Base-by-base conservation (phyloP, 1,139 yeast genomes). In the Eremothecium cymbalariae region DNA sequence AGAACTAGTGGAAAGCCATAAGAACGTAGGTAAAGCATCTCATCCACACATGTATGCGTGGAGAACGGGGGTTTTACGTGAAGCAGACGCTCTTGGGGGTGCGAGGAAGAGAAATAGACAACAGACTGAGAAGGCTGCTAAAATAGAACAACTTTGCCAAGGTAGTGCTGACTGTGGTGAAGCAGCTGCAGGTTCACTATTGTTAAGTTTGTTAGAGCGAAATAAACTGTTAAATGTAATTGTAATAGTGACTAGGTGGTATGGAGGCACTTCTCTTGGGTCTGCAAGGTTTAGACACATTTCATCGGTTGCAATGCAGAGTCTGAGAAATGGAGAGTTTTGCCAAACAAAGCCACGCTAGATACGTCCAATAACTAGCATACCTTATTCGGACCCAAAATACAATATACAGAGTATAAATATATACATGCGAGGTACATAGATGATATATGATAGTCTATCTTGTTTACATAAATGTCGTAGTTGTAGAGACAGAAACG, bases 21-120 rank as follows among this genome's bases (percentile, higher is more conserved):
- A 67, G 34, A 55, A 65, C 2, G 47, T 70, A 1, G 58, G 59
- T 19, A 68, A 67, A 36, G 78, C 88, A 0, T 60, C 76, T 6
- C 90, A 80, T 53, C 81, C 77, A 4, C 68, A 70, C 35, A 80
- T 80, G 63, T 64, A 67, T 39, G 88, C 86, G 0, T 80, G 84
- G 84, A 63, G 78, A 49, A 65, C 70, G 0, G 74, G 70, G 1
- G 41, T 27, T 7, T 19, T 8, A 3, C 28, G 4, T 9, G 34
- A 26, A 4, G 35, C 35, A 8, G 37, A 18, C n/a, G 29, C 34
- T 4, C 24, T 21, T 3, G 34, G 35, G 15, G 27, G 34, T 3
- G 36, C 35, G 25, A 42, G 42, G 31, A 39, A 42, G 21, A 39
- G 37, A 15, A 40, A 36, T 17, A 36, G 30, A 4, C 30, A 22